A percentile compares a stretch with the other conserved stretches of the same genome.
These are phyloP conservation scores for Stagonosporopsis cucurbitacearum DNA, from an alignment of 2,329 filamentous ascomycete species.

Conservation along the genomic window DNA sequence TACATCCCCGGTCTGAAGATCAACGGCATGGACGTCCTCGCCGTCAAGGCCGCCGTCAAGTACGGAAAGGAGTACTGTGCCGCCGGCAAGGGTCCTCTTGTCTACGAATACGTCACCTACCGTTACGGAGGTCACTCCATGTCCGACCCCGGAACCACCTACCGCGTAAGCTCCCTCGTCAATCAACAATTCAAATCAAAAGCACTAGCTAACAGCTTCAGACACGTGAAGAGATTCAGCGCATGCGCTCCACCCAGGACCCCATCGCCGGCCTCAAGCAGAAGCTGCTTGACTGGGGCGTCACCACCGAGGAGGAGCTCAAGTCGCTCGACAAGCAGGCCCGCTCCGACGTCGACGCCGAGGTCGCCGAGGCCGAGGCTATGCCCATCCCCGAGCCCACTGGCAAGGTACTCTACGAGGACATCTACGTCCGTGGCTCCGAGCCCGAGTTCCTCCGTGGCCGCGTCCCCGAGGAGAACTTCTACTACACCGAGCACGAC, in stretches of 20 bases:
- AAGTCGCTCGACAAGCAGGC: constrained; percentile 97
- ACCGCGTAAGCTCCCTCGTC: constrained; percentile 63
- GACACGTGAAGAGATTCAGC: constrained; percentile 98
- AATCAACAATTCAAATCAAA: not conserved
- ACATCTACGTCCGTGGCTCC: constrained; percentile 88
- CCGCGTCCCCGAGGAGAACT: constrained; percentile 89
- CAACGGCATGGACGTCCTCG: constrained; percentile 99
- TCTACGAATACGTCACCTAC: constrained; percentile 99
- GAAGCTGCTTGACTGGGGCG: constrained; percentile 95
- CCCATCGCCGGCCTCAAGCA: constrained; percentile 97
- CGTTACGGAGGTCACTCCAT: constrained; percentile 99
- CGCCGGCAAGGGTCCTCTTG: constrained; percentile 86
- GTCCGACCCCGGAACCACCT: constrained; percentile 99
- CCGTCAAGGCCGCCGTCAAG: constrained; percentile 93
- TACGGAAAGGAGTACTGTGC: constrained; percentile 89
- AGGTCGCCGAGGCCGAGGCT: constrained; percentile 88
- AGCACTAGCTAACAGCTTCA: constrained; percentile 33
- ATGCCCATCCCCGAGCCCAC: constrained; percentile 83
- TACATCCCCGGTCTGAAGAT: constrained; percentile 99
- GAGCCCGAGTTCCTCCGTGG: constrained; percentile 90
- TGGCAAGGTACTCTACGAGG: constrained; percentile 87
- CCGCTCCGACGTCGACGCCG: constrained; percentile 80
- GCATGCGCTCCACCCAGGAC: constrained; percentile 98
- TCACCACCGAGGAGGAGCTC: constrained; percentile 91
- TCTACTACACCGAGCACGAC: constrained; percentile 67